A percentile compares a stretch with the other conserved stretches of the same genome.
Conservation (phyloP, 306 rosid genomes). For the Cercis canadensis region DNA sequence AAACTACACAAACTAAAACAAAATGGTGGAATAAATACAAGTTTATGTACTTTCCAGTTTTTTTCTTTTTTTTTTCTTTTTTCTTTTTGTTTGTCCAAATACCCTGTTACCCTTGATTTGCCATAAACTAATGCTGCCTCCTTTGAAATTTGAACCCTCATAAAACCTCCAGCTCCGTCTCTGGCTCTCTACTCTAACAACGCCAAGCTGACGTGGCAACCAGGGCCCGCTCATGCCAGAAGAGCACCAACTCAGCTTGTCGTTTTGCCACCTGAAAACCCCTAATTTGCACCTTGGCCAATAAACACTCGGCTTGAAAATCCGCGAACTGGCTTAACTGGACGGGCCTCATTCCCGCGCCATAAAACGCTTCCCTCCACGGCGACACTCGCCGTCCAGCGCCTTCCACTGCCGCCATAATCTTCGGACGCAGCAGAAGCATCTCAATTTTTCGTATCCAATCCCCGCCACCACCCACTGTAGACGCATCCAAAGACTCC, state of each 20-base stretch:
- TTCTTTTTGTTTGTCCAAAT: too few relatives aligned
- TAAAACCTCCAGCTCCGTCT: too few relatives aligned
- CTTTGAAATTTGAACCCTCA: conserved; percentile 2
- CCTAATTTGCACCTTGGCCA: conserved; percentile 70
- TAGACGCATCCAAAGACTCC: conserved; percentile 78
- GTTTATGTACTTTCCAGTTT: conserved; percentile 33
- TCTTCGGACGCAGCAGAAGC: conserved; percentile 62
- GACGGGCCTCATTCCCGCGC: conserved; percentile 80
- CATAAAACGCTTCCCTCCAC: conserved; percentile 72
- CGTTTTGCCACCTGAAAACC: conserved; percentile 86
- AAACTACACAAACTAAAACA: too few relatives aligned
- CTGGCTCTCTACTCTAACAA: conserved; percentile 41
- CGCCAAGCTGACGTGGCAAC: conserved; percentile 87
- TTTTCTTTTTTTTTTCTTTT: not conserved
- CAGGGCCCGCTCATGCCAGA: conserved; percentile 77
- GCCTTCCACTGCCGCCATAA: conserved; percentile 66
- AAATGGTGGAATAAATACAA: conserved; percentile 21
- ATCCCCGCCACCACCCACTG: conserved; percentile 53
- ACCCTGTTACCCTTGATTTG: conserved; percentile 15
- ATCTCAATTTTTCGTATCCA: conserved; percentile 71
- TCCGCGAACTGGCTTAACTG: conserved; percentile 86
- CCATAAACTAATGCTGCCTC: not conserved
- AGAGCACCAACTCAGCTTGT: conserved; percentile 79
- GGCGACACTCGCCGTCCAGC: conserved; percentile 48
- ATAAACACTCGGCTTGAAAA: conserved; percentile 80